Base-by-base conservation (phyloP, 495 filamentous ascomycete species). In the Cryomyces minteri region DNA sequence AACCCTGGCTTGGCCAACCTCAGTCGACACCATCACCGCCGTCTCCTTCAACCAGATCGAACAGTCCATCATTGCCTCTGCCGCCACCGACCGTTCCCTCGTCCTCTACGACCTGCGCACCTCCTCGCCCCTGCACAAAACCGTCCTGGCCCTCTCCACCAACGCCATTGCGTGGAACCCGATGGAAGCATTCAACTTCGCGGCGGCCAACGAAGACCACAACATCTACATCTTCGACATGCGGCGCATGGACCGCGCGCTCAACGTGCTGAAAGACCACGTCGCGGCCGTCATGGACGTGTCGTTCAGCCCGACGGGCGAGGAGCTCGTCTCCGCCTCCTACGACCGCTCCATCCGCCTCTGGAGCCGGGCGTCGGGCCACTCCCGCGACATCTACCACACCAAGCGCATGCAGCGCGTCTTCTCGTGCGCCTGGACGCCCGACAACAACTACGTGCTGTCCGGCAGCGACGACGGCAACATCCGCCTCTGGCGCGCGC, bases 281-380 rank as follows among this genome's bases (percentile, higher is more conserved):
- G 92, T 96, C 10, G 82, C 85, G 4, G 90, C 92, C 5, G 88
- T 94, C 0, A 95, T 96, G 86, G 84, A 92, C 58, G 80, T 99
- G 36, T 85, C 94, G 51, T 99, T 88, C 64, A 84, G 77, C 42
- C 92, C 92, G 0, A 95, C 88, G 0, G 92, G 92, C 44, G 80
- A 94, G 60, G 88, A 94, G 58, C 76, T 96, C 31, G 84, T 99
- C 14, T 82, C 76, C 31, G 90, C 83, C 9, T 84, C 79, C 5
- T 99, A 96, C 56, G 88, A 94, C 56, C 67, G 78, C 32, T 82
- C 77, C 1, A 63, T 88, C 25, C 73, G 88, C 29, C 64, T 95
- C 43, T 99, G 85, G 77, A 73, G 75, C 53, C 73, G 87, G 29
- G 71, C 76, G 32, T 69, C 76, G 40, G 90, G 90, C 6, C 84